These are phyloP conservation scores for Fusarium newnesense DNA, from an alignment of 2,329 filamentous ascomycete genomes.

Conservation along the genomic window DNA sequence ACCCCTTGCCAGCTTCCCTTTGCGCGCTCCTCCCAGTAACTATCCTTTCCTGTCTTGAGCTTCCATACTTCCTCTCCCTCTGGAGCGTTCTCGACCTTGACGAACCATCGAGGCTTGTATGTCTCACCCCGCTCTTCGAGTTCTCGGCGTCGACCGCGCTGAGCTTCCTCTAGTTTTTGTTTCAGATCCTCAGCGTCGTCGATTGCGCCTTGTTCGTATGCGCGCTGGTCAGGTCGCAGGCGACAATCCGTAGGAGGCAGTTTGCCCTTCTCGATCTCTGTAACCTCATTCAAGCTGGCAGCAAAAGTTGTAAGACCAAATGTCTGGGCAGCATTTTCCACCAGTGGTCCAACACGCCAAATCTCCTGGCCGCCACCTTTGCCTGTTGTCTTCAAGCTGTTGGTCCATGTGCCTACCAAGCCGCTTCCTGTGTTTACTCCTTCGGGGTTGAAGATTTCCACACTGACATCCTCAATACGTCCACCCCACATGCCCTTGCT, in stretches of 20 bases:
- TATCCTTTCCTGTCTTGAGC: slow-evolving; percentile 82
- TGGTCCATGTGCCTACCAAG: slow-evolving; percentile 87
- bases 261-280: slow-evolving; percentile 76
- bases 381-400: slow-evolving; percentile 72
- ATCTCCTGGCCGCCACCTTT: slow-evolving; percentile 72
- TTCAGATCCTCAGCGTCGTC: slow-evolving; percentile 89
- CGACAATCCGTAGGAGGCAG: slow-evolving; percentile 85
- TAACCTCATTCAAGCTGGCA: slow-evolving; percentile 87
- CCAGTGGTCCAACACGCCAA: slow-evolving; percentile 82
- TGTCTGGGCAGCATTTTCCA: slow-evolving; percentile 80
- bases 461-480: slow-evolving; percentile 86
- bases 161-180: slow-evolving; percentile 83
- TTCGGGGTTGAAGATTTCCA: slow-evolving; percentile 75
- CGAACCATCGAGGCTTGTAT: slow-evolving; percentile 87
- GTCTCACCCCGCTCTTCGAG: slow-evolving; percentile 79
- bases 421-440: slow-evolving; percentile 74
- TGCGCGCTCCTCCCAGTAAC: slow-evolving; percentile 91
- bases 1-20: slow-evolving; percentile 72
- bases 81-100: slow-evolving; percentile 68
- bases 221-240: slow-evolving; percentile 86
- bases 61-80: slow-evolving; percentile 78
- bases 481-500: slow-evolving; percentile 97
- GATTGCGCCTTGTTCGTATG: slow-evolving; percentile 82
- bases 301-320: slow-evolving; percentile 93
- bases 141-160: slow-evolving; percentile 77